Conservation (phyloP, 129 eudicot species). For the Escallonia herrerae region DNA sequence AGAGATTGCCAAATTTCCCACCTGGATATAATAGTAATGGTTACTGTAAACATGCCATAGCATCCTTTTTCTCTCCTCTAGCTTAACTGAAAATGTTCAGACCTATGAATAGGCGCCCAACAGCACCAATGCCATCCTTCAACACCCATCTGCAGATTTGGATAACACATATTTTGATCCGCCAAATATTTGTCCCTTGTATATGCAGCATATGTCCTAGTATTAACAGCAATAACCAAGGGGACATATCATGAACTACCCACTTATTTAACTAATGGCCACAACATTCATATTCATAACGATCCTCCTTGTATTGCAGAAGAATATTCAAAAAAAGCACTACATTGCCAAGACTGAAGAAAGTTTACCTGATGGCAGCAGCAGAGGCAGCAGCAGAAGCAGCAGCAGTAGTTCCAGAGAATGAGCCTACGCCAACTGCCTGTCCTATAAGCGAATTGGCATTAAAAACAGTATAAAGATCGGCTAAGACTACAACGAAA, state of each 20-base stretch:
- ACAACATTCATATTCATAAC: neutral
- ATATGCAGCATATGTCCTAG: neutral
- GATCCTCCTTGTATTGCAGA: neutral
- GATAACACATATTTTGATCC: conserved; percentile 3
- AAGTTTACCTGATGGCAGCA: conserved; percentile 83
- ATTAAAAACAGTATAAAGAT: neutral
- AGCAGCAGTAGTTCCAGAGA: conserved; percentile 85
- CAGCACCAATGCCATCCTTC: conserved; percentile 99
- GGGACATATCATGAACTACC: neutral
- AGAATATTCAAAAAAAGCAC: neutral
- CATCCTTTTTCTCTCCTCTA: conserved; percentile 8
- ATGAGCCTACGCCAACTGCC: conserved; percentile 97
- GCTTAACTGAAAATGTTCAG: conserved; percentile 15
- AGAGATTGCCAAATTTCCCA: conserved; percentile 83
- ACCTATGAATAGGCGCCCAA: conserved; percentile 95
- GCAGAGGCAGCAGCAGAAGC: conserved; percentile 99
- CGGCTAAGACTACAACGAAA: neutral
- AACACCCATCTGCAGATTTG: conserved; percentile 82
- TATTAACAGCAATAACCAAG: neutral
- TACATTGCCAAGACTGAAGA: neutral
- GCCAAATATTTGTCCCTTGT: neutral
- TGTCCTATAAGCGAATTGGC: conserved; percentile 19
- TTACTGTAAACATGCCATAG: conserved; percentile 9
- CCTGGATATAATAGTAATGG: conserved; percentile 36
- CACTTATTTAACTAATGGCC: neutral